These are phyloP conservation scores for Escallonia rubra DNA, from an alignment of 129 eudicot species.

Conservation along the genomic window DNA sequence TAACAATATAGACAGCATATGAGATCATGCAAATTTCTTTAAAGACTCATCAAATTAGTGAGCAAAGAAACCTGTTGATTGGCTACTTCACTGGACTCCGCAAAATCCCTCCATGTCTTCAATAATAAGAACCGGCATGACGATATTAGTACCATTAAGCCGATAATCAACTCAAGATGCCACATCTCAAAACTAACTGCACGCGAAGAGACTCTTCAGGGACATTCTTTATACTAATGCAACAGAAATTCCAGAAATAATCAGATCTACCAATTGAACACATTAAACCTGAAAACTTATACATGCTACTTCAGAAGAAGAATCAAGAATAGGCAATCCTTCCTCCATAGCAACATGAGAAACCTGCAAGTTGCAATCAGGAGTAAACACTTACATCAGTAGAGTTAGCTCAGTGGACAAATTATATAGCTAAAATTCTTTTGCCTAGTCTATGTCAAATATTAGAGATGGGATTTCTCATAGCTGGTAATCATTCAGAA, in stretches of 20 bases:
- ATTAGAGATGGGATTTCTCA: no score
- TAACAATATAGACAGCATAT: not conserved
- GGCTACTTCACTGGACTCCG: slow-evolving; percentile 88
- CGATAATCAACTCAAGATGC: slow-evolving; percentile 72
- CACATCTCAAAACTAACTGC: slow-evolving; percentile 75
- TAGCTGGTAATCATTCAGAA: not conserved
- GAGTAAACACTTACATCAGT: not conserved
- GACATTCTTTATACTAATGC: not conserved
- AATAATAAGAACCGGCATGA: slow-evolving; percentile 61
- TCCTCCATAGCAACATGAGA: slow-evolving; percentile 71
- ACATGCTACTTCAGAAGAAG: slow-evolving; percentile 65
- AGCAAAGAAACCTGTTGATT: slow-evolving; percentile 60
- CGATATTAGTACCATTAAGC: slow-evolving; percentile 69
- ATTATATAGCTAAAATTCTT: no score
- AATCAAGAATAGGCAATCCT: slow-evolving; percentile 75
- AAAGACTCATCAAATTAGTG: slow-evolving; percentile 1
- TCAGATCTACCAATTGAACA: no score
- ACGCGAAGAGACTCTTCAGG: slow-evolving; percentile 10
- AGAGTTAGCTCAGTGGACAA: not conserved
- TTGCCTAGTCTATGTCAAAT: no score
- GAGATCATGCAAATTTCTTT: not conserved
- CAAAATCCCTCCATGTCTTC: slow-evolving; percentile 86
- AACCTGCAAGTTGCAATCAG: slow-evolving; percentile 42
- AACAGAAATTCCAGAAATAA: no score
- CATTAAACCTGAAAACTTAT: slow-evolving; percentile 7